Evolutionary conservation across 2,329 filamentous ascomycete genomes (phyloP), one percentile per base, ranked within the genome.

Genomic region (Zalaria sp.): DNA sequence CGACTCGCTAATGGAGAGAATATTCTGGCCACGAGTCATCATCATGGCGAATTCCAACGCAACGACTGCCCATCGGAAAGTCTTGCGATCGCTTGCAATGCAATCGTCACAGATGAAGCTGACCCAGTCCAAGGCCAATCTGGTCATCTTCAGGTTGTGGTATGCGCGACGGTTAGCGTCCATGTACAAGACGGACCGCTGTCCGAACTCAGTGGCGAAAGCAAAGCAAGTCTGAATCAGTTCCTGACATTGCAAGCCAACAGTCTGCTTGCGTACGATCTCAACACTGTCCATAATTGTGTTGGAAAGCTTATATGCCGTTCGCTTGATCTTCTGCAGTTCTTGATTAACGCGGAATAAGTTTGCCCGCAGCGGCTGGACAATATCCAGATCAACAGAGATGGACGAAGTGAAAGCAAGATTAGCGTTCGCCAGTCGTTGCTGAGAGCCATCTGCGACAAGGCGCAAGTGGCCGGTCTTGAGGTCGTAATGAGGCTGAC

Each of bases 221-320:
- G 93, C 83, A 60, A 96, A 98, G 63, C 89, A 98, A 4, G 87
- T 93, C 61, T 98, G 91, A 48, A 98, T 91, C 27, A 98, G 75
- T 55, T 98, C 91, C 53, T 94, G 87, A 57, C 89, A 94, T 49
- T 91, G 82, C 49, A 89, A 75, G 5, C 81, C 84, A 43, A 75
- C 72, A 1, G 87, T 87, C 61, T 98, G 89, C 51, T 79, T 79
- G 48, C 87, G 76, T 49, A 98, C 91, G 47, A 85, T 86, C 57
- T 93, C 86, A 36, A 98, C 91, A 57, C 87, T 95, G 61, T 96
- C 89, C 86, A 98, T 95, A 62, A 98, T 96, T 5, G 87, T 86
- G 63, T 95, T 96, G 40, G 87, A 94, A 35, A 98, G 72, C 61
- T 93, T 94, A 69, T 93, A 96, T 3, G 89, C 86, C 2, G 93